These are phyloP conservation scores for Wickerhamomyces sp. DNA, from an alignment of 1,139 yeast genomes.

Conservation along the genomic window DNA sequence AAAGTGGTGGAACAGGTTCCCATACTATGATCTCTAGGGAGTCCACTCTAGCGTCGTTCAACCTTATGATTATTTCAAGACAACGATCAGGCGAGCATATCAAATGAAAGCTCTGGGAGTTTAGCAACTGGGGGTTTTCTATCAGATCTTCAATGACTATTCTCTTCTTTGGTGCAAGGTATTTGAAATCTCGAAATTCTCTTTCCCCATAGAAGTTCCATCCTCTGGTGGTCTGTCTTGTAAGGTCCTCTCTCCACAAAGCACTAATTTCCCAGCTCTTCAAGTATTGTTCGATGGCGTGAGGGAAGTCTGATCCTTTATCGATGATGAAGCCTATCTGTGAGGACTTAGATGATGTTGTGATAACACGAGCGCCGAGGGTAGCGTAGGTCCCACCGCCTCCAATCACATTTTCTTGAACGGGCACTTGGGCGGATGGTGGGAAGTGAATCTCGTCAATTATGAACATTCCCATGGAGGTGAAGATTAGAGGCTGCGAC, in stretches of 20 bases:
- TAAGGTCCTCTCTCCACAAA: constrained; percentile 43
- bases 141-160: constrained; percentile 58
- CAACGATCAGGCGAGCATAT: constrained; percentile 71
- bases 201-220: constrained; percentile 65
- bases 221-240: constrained; percentile 72
- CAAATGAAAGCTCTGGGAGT: constrained; percentile 56
- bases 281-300: constrained; percentile 38
- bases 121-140: constrained; percentile 30
- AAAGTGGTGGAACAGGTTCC: constrained; percentile 85
- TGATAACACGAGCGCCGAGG: constrained; percentile 62
- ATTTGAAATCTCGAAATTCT: constrained; percentile 55
- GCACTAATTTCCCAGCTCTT: constrained; percentile 59
- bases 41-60: constrained; percentile 19
- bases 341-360: constrained; percentile 32
- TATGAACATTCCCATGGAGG: constrained; percentile 70
- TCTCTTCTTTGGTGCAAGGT: constrained; percentile 57
- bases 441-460: constrained; percentile 79
- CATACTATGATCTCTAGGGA: constrained; percentile 48
- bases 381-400: constrained; percentile 89
- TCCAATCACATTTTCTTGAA: constrained; percentile 60
- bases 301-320: constrained; percentile 74
- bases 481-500: constrained; percentile 10
- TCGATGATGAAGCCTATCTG: constrained; percentile 69
- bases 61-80: constrained; percentile 35
- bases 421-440: constrained; percentile 32